Evolutionary conservation across 495 filamentous ascomycete genomes (phyloP), one percentile per base, ranked within the genome.

Genomic region (Saxophila tyrrhenica): DNA sequence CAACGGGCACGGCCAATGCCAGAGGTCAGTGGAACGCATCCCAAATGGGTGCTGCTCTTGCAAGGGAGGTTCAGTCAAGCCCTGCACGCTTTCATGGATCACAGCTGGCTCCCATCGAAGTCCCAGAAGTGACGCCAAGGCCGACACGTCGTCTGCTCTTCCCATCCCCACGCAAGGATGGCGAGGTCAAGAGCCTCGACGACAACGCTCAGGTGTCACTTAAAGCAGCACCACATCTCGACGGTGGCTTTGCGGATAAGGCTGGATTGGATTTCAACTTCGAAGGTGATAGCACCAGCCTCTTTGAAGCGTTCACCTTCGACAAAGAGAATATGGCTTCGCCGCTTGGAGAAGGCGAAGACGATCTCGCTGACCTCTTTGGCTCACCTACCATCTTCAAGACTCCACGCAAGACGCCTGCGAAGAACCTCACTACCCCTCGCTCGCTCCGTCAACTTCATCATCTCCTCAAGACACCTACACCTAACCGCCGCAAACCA

Each of bases 101-200:
- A 38, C 79, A 78, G 50, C 70, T 79, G 59, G 80, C 79, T 60
- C 81, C 89, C 46, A 81, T 85, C 41, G 77, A 86, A 57, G 58
- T 82, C 9, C 67, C 70, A 46, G 67, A 73, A 21, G 71, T 90
- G 19, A 67, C 67, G 5, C 65, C 65, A 0, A 84, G 82, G 59
- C 77, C 76, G 43, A 87, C 84, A 22, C 78, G 87, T 64, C 79
- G 91, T 63, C 69, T 89, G 32, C 74, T 96, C 44, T 96, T 96
- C 69, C 83, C 67, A 20, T 71, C 86, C 19, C 63, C 69, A 20
- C 48, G 65, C 3, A 55, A 63, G n/a, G 58, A 65, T 10, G 63
- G 63, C 11, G 63, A 68, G 39, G 45, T 64, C 8, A 70, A 67
- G 53, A 66, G 59, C 39, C 59, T 67, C 20, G 63, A 65, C 11